Conservation (phyloP, 2,329 filamentous ascomycete genomes). For the Alternaria novae-zelandiae region DNA sequence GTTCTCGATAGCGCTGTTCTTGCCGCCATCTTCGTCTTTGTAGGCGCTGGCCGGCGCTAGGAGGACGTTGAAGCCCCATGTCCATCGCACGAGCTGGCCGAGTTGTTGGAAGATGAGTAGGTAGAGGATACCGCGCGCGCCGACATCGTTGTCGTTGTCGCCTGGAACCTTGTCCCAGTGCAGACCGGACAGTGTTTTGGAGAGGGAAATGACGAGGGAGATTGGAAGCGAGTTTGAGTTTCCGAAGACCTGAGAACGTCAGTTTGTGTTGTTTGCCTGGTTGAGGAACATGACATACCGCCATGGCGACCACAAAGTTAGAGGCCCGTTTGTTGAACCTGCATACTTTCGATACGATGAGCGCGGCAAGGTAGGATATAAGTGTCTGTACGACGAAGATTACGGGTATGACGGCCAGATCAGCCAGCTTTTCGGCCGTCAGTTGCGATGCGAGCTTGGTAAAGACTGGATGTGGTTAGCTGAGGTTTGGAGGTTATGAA, state of each 20-base stretch:
- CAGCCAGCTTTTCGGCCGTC: constrained; percentile 85
- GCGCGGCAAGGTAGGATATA: constrained; percentile 81
- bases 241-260: constrained; percentile 73
- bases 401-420: constrained; percentile 91
- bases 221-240: constrained; percentile 99
- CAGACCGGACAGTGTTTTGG: constrained; percentile 86
- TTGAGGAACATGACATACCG: constrained; percentile 56
- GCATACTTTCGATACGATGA: constrained; percentile 74
- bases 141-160: constrained; percentile 95
- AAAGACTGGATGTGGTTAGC: constrained; percentile 69
- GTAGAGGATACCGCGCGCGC: constrained; percentile 90
- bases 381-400: constrained; percentile 90
- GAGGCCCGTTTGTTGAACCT: constrained; percentile 82
- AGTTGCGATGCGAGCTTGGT: constrained; percentile 95
- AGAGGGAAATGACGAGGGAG: constrained; percentile 91
- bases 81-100: constrained; percentile 94
- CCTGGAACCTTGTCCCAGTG: constrained; percentile 92
- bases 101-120: constrained; percentile 97
- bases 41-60: constrained; percentile 83
- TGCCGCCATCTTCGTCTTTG: constrained; percentile 63
- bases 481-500: neutral
- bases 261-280: constrained; percentile 9
- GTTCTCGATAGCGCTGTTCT: constrained; percentile 50
- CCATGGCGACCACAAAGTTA: constrained; percentile 98
- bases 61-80: constrained; percentile 95